A percentile compares a stretch with the other conserved stretches of the same genome.
Conservation (phyloP, 345 rosid genomes). For the Camelina sativa region DNA sequence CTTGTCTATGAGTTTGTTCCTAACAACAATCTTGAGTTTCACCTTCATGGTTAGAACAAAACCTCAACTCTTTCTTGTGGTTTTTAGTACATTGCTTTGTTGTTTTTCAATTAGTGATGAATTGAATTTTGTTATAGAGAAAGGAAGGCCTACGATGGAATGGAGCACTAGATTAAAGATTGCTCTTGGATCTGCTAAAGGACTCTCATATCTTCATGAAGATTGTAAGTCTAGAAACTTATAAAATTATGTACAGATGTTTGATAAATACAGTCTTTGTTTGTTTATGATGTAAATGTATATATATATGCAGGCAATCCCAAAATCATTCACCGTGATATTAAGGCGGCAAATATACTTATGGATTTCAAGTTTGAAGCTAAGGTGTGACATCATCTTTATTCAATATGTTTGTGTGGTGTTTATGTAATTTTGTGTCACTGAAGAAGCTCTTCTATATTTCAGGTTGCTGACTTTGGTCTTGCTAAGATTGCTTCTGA, state of each 20-base stretch:
- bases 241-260: not conserved
- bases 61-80: not conserved
- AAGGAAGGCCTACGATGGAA: conserved; percentile 76
- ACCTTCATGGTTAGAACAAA: conserved; percentile 60
- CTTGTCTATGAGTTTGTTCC: conserved; percentile 81
- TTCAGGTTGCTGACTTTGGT: conserved; percentile 78
- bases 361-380: conserved; percentile 88
- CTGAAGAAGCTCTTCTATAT: not conserved
- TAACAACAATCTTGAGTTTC: conserved; percentile 64
- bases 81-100: conserved; percentile 14
- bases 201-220: conserved; percentile 96
- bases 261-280: not conserved
- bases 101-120: not conserved
- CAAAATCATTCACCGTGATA: conserved; percentile 91
- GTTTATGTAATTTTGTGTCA: conserved; percentile 11
- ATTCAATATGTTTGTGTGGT: not conserved
- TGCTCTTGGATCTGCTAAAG: conserved; percentile 91
- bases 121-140: conserved; percentile 50
- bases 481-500: conserved; percentile 85
- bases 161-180: conserved; percentile 77
- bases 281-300: not conserved
- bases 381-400: conserved; percentile 51
- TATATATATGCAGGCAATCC: conserved; percentile 70
- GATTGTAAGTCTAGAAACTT: conserved; percentile 60
- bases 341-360: conserved; percentile 85